Evolutionary conservation across 2,329 filamentous ascomycete species (phyloP).

Genomic region (Teratosphaeria epicoccoides): DNA sequence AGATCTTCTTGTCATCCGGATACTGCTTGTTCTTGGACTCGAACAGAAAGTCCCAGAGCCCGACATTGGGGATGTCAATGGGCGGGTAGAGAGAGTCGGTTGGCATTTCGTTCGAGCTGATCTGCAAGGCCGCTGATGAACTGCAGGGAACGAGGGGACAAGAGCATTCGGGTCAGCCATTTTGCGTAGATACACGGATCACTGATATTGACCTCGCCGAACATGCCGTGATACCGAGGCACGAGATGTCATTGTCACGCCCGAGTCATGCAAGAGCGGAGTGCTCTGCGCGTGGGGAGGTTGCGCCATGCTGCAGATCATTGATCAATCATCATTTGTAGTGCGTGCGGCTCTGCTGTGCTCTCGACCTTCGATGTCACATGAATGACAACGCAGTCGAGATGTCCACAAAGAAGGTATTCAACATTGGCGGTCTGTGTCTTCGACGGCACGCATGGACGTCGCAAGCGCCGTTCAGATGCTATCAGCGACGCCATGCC

Average conservation of each 20-base stretch:
- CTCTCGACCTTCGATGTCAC: background rate
- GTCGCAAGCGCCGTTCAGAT: conserved; percentile 15
- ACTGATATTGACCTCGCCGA: background rate
- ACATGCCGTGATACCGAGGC: background rate
- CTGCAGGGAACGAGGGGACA: background rate
- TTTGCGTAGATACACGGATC: background rate
- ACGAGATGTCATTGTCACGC: background rate
- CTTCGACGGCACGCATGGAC: conserved; percentile 14
- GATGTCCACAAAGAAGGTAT: background rate
- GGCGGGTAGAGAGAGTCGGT: conserved; percentile 54
- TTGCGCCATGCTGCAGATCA: no score
- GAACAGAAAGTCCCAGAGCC: conserved; percentile 72
- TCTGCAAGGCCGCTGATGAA: background rate
- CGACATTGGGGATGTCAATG: conserved; percentile 60
- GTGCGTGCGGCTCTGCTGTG: background rate
- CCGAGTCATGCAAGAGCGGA: background rate
- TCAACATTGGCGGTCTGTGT: conserved; percentile 6
- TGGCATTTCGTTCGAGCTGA: conserved; percentile 48
- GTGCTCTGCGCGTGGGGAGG: no score
- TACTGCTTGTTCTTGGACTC: conserved; percentile 55
- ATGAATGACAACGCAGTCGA: background rate
- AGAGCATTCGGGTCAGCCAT: background rate
- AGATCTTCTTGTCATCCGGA: conserved; percentile 66
- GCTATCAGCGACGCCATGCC: conserved; percentile 68
- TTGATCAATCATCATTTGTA: no score